Conservation (phyloP, 2,329 filamentous ascomycete genomes). For the Arthrobotrys sphaeroides region DNA sequence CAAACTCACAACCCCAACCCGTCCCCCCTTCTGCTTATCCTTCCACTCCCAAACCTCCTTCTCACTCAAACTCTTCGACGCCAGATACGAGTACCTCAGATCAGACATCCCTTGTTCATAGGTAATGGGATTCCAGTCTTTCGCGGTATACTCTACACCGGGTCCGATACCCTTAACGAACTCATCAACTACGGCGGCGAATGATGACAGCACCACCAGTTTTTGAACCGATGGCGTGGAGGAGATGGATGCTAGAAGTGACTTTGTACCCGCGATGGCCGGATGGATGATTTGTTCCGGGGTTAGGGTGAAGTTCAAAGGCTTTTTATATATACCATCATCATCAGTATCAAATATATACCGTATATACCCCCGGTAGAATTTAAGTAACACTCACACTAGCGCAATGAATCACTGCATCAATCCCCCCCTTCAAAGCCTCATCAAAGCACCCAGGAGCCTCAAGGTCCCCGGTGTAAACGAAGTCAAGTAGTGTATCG, state of each 20-base stretch:
- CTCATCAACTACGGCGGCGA: constrained; percentile 71
- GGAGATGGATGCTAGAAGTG: constrained; percentile 54
- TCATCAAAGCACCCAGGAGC: constrained; percentile 31
- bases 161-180: constrained; percentile 65
- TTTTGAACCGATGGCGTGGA: constrained; percentile 59
- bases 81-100: constrained; percentile 59
- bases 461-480: constrained; percentile 20
- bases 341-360: not conserved
- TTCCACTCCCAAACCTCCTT: constrained; percentile 37
- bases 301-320: constrained; percentile 32
- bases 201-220: constrained; percentile 72
- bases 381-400: constrained; percentile 18
- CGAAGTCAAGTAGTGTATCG: constrained; percentile 17
- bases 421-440: constrained; percentile 25
- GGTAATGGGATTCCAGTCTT: constrained; percentile 70
- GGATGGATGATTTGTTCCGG: constrained; percentile 30
- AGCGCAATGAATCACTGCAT: constrained; percentile 32
- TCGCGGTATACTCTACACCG: constrained; percentile 66
- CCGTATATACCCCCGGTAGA: not conserved
- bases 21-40: not conserved
- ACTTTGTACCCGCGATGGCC: constrained; percentile 32
- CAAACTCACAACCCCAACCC: constrained; percentile 26
- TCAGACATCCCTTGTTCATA: constrained; percentile 64
- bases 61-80: constrained; percentile 58
- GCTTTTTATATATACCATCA: not conserved